Evolutionary conservation across 805 yeast species (phyloP).

Genomic region (Blastobotrys mokoenaii): DNA sequence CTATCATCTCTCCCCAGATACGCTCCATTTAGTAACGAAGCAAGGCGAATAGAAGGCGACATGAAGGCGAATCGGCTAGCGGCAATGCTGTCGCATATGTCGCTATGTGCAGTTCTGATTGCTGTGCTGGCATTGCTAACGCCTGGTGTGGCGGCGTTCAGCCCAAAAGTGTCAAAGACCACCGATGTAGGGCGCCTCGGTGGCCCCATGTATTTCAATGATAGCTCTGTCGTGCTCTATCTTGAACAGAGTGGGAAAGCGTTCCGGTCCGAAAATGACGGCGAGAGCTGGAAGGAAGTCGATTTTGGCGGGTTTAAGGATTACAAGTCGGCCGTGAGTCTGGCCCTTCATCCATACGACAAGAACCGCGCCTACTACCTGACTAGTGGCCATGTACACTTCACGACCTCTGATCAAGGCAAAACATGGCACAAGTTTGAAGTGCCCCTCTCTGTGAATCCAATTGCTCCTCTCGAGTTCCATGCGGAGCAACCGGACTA

Average conservation of each 20-base stretch:
- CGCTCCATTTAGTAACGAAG: too few species aligned
- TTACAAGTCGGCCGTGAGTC: constrained; percentile 27
- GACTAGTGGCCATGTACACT: constrained; percentile 28
- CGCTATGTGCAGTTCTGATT: background rate
- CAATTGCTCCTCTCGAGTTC: constrained; percentile 25
- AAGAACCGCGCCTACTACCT: constrained; percentile 33
- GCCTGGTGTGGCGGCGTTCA: constrained; percentile 6
- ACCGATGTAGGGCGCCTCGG: background rate
- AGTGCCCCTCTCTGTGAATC: constrained; percentile 18
- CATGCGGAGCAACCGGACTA: constrained; percentile 33
- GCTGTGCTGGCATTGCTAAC: background rate
- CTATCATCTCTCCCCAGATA: too few species aligned
- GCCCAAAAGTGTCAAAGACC: constrained; percentile 9
- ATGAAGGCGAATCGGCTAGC: background rate
- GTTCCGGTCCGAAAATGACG: constrained; percentile 41
- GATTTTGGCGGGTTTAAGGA: constrained; percentile 22
- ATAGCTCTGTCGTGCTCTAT: constrained; percentile 25
- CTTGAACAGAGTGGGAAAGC: constrained; percentile 21
- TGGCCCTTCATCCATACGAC: constrained; percentile 34
- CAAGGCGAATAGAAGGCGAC: too few species aligned
- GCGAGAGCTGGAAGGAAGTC: constrained; percentile 33
- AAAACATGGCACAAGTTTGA: constrained; percentile 33
- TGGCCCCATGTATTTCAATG: constrained; percentile 25
- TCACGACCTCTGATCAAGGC: constrained; percentile 36
- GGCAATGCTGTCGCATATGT: background rate